Evolutionary conservation across 495 filamentous ascomycete genomes (phyloP).

Genomic region (Neurospora sublineolata): DNA sequence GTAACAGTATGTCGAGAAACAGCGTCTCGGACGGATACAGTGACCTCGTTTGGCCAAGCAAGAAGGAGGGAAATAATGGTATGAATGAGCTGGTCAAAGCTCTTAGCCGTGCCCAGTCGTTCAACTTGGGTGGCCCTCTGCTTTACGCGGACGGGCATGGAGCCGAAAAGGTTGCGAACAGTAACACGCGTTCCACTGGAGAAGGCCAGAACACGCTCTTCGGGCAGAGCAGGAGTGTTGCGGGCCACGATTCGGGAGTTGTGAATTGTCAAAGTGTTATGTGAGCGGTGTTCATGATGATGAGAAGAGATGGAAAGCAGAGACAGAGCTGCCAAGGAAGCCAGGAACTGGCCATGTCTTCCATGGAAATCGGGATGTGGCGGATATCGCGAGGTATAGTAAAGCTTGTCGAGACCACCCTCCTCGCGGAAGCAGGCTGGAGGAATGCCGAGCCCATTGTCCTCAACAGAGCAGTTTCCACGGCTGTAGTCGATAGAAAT

Average conservation of each 20-base stretch:
- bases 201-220: slow-evolving; percentile 44
- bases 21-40: slow-evolving; percentile 34
- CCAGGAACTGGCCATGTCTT: slow-evolving; percentile 60
- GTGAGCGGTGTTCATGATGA: slow-evolving; percentile 47
- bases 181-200: slow-evolving; percentile 67
- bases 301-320: slow-evolving; percentile 71
- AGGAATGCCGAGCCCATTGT: slow-evolving; percentile 73
- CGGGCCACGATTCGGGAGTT: slow-evolving; percentile 58
- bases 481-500: slow-evolving; percentile 64
- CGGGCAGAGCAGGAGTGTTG: slow-evolving; percentile 49
- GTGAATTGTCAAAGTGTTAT: slow-evolving; percentile 62
- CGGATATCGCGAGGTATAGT: slow-evolving; percentile 70
- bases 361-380: slow-evolving; percentile 44
- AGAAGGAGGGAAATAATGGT: slow-evolving; percentile 53
- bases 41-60: slow-evolving; percentile 42
- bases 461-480: slow-evolving; percentile 75
- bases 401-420: slow-evolving; percentile 63
- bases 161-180: slow-evolving; percentile 83
- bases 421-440: slow-evolving; percentile 56
- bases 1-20: slow-evolving; percentile 4
- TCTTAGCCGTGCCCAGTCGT: slow-evolving; percentile 29
- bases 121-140: slow-evolving; percentile 55
- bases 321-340: slow-evolving; percentile 66
- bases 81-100: slow-evolving; percentile 58
- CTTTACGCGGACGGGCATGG: slow-evolving; percentile 93